Base-by-base conservation (phyloP, 768 basidiomycete species). In the Flagelloscypha sp. region DNA sequence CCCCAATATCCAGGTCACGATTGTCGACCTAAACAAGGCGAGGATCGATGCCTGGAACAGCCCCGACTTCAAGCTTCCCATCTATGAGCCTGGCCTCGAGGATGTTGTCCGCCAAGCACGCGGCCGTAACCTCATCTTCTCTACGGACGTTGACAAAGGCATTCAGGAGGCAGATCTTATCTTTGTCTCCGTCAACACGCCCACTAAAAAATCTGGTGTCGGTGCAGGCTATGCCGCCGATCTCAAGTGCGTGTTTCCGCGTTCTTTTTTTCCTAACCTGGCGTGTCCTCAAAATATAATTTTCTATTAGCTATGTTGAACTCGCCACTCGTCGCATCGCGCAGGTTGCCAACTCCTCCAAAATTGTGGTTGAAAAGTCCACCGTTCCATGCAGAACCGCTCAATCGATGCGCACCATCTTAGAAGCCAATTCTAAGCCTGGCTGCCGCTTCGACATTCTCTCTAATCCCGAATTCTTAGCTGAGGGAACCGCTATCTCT, bases 301-400 rank as follows among this genome's bases (percentile, higher is more conserved):
- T 30, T 7, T 19, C 20, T 9, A 36, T 23, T 49, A 98, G 94
- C 68, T 98, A 94, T 61, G 87, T 99, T 44, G 95, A 99, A 54
- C 76, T 84, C 20, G 95, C 94, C 34, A 99, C 95, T 19, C 88
- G 95, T 48, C 85, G 84, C 48, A 98, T 99, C 46, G 95, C 95
- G 27, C 76, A 75, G 28, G 84, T 97, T 38, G 88, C 95, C 30
- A 82, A 68, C 16, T 79, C 84, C 1, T 84, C 78, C 57, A 99
- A 99, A 70, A 98, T 99, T 49, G 95, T 99, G 35, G 93, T 99
- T 42, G 95, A 99, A 56, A 99, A 99, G 62, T 98, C 94, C 11
- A 99, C 95, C 4, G 95, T 99, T 7, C 95, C 95, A 24, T 97
- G 92, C 66, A 82, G 95, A 45, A 99, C 95, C 6, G 95, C 95